These are phyloP conservation scores for Tardiomyces blankii DNA, from an alignment of 1,139 yeast species.

Conservation along the genomic window DNA sequence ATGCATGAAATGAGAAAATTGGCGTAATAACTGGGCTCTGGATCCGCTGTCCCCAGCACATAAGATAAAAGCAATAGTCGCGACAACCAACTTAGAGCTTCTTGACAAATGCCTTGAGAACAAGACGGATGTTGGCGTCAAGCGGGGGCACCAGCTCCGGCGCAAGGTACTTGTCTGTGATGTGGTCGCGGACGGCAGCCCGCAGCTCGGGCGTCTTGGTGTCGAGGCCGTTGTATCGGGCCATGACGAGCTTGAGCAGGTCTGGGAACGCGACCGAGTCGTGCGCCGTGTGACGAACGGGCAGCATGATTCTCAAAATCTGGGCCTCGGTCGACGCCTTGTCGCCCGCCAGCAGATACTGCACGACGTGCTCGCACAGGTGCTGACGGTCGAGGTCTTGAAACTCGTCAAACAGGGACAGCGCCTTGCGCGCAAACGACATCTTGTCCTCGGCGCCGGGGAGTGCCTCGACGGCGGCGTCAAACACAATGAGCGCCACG, in stretches of 20 bases:
- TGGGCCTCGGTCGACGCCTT: slow-evolving; percentile 30
- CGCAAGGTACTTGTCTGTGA: slow-evolving; percentile 13
- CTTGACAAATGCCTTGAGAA: slow-evolving; percentile 9
- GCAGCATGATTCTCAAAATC: slow-evolving; percentile 51
- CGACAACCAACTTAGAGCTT: slow-evolving; percentile 7
- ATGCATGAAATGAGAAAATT: not conserved
- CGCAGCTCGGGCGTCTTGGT: slow-evolving; percentile 35
- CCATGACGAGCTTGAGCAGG: slow-evolving; percentile 56
- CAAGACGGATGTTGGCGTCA: slow-evolving; percentile 17
- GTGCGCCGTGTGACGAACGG: slow-evolving; percentile 44
- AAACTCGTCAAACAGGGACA: slow-evolving; percentile 54
- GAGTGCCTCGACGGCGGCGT: slow-evolving; percentile 47
- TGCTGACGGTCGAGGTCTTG: slow-evolving; percentile 58
- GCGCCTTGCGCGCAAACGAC: slow-evolving; percentile 35
- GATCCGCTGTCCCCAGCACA: too few relatives aligned
- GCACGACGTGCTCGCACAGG: slow-evolving; percentile 52
- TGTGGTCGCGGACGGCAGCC: slow-evolving; percentile 32
- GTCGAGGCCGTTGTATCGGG: slow-evolving; percentile 51
- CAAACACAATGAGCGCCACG: slow-evolving; percentile 72
- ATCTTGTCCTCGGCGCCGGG: slow-evolving; percentile 6
- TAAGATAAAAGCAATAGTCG: not conserved
- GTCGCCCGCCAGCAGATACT: slow-evolving; percentile 31
- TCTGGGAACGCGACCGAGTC: slow-evolving; percentile 40
- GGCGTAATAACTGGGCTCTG: not conserved
- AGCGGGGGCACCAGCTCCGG: slow-evolving; percentile 11